These are phyloP conservation scores for Dillenia turbinata DNA, from an alignment of 164 flowering plant genomes.

Conservation along the genomic window DNA sequence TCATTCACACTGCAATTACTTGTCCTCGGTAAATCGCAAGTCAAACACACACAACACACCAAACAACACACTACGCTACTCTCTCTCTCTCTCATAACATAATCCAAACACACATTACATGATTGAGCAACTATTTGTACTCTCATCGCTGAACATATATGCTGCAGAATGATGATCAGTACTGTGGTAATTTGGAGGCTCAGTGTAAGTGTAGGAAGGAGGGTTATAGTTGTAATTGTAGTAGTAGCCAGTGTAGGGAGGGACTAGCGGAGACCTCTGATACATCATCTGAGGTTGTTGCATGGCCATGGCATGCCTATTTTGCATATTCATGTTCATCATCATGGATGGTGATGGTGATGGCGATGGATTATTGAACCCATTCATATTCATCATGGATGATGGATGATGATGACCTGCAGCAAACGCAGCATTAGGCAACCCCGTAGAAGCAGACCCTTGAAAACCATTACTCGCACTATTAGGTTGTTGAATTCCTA, in stretches of 20 bases:
- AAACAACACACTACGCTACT: too few relatives aligned
- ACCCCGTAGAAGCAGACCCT: constrained; percentile 15
- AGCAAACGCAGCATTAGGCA: constrained; percentile 18
- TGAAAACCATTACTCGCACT: constrained; percentile 17
- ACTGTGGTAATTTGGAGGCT: neutral
- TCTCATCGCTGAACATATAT: constrained; percentile 67
- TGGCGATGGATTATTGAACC: constrained; percentile 12
- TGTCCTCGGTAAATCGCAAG: too few relatives aligned
- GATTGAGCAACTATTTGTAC: constrained; percentile 53
- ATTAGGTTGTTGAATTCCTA: constrained; percentile 25
- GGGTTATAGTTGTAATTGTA: constrained; percentile 22
- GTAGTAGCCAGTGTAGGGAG: constrained; percentile 53
- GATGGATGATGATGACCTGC: constrained; percentile 28
- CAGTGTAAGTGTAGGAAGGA: constrained; percentile 16
- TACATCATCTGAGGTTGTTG: constrained; percentile 72
- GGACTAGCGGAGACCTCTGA: constrained; percentile 43
- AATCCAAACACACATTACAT: constrained; percentile 31
- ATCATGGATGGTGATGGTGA: constrained; percentile 33
- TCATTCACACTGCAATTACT: too few relatives aligned
- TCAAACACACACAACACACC: too few relatives aligned
- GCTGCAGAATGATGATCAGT: constrained; percentile 27
- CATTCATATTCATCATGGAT: constrained; percentile 41
- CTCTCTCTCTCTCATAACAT: too few relatives aligned
- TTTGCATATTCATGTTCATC: constrained; percentile 31
- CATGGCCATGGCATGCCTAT: constrained; percentile 16